A percentile compares a stretch with the other conserved stretches of the same genome.
Conservation (phyloP, 78 protist species). For the Dictyostelium brefeldianum region DNA sequence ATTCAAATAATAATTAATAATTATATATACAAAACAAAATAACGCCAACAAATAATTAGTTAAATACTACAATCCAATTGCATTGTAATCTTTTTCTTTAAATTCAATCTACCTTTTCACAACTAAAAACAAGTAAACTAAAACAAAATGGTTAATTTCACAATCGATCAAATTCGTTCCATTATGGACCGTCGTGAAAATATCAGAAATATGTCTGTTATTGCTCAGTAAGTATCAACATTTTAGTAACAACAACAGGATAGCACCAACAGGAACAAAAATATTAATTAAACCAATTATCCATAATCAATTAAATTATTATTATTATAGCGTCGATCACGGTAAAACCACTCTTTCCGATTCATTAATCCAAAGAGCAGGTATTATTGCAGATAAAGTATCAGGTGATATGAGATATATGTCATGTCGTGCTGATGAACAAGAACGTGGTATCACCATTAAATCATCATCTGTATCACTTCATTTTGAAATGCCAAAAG, state of each 20-base stretch:
- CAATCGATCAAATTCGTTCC: conserved; percentile 92
- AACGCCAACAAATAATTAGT: too few relatives aligned
- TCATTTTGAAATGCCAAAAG: conserved; percentile 62
- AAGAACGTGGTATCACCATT: conserved; percentile 91
- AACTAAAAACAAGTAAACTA: too few relatives aligned
- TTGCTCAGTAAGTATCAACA: conserved; percentile 89
- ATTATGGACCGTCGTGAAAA: conserved; percentile 92
- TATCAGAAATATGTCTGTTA: conserved; percentile 98
- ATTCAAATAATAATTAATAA: too few relatives aligned
- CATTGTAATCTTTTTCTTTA: too few relatives aligned
- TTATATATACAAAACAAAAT: too few relatives aligned
- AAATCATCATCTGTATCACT: conserved; percentile 91
- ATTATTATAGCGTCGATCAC: conserved; percentile 89
- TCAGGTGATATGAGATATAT: conserved; percentile 82
- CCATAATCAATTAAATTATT: neutral
- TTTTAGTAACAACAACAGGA: conserved; percentile 87
- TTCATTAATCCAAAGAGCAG: conserved; percentile 95
- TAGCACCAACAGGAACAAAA: conserved; percentile 98
- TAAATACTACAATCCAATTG: too few relatives aligned
- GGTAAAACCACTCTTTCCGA: conserved; percentile 99
- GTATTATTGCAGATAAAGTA: conserved; percentile 44
- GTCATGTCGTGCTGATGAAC: conserved; percentile 88
- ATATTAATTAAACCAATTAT: too few relatives aligned
- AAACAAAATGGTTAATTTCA: conserved; percentile 86
- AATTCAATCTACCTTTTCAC: too few relatives aligned